phyloP scores from a whole-genome alignment of 805 yeast genomes.

The Ogataea populi-albae region DNA sequence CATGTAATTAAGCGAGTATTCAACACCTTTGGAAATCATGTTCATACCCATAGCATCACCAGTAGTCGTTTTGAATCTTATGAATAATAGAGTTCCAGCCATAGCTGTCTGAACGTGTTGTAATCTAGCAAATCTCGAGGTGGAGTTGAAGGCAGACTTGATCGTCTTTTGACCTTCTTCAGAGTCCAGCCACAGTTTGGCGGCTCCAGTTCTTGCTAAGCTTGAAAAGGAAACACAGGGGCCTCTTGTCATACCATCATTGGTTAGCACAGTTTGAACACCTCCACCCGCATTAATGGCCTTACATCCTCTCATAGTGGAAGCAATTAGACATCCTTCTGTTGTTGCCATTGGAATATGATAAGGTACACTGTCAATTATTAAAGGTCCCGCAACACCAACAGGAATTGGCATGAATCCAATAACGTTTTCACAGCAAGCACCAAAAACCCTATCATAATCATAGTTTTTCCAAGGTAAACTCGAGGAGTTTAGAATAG shows the following conservation, averaged over 20 bases:
- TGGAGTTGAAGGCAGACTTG: constrained; percentile 90
- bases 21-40: constrained; percentile 99
- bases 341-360: constrained; percentile 99
- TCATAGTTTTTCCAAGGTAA: constrained; percentile 84
- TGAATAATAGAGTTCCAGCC: constrained; percentile 86
- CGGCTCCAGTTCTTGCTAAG: constrained; percentile 85
- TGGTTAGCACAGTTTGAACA: constrained; percentile 83
- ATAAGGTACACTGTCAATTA: constrained; percentile 82
- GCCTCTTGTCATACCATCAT: constrained; percentile 99
- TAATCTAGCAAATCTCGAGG: constrained; percentile 94
- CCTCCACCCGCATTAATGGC: constrained; percentile 98
- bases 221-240: constrained; percentile 92
- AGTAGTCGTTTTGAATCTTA: constrained; percentile 96
- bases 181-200: constrained; percentile 93
- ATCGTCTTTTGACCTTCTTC: constrained; percentile 84
- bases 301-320: constrained; percentile 98
- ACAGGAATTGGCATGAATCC: constrained; percentile 96
- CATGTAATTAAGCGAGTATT: constrained; percentile 79
- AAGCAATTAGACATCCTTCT: constrained; percentile 97
- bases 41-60: constrained; percentile 99
- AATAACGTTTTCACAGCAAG: constrained; percentile 98
- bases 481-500: constrained; percentile 65
- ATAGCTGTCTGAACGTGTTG: constrained; percentile 88
- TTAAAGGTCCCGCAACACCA: constrained; percentile 96
- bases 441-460: constrained; percentile 95